Percentiles rank a stretch among this genome's conserved stretches.
Evolutionary conservation across 495 filamentous ascomycete species (phyloP).

Genomic region (Daldinia bambusicola): DNA sequence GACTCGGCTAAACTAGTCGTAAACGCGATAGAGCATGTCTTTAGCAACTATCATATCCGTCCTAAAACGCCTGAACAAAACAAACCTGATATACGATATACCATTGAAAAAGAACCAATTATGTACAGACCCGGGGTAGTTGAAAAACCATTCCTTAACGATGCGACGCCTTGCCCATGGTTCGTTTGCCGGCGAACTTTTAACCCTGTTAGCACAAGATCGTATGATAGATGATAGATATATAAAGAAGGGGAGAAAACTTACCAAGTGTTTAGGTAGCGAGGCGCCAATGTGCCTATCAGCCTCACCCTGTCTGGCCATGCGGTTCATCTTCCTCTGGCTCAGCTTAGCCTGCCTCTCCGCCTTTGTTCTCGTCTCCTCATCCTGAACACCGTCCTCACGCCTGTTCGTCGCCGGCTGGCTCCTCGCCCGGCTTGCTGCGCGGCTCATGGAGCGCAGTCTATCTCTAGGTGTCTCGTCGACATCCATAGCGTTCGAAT

Average conservation of each 20-base stretch:
- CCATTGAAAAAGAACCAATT: constrained; percentile 21
- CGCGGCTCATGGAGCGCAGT: constrained; percentile 78
- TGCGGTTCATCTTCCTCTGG: constrained; percentile 98
- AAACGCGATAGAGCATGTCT: constrained; percentile 7
- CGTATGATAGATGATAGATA: background rate
- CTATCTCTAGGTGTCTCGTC: constrained; percentile 72
- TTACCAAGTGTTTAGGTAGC: constrained; percentile 91
- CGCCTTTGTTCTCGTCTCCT: constrained; percentile 73
- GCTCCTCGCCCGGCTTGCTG: constrained; percentile 82
- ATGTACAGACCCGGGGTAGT: constrained; percentile 17
- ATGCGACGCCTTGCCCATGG: constrained; percentile 45
- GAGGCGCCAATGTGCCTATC: constrained; percentile 88
- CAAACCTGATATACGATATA: constrained; percentile 18
- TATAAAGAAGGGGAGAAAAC: constrained; percentile 42
- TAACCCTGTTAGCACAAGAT: constrained; percentile 45
- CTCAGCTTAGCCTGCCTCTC: constrained; percentile 86
- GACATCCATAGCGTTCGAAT: constrained; percentile 85
- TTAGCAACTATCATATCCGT: constrained; percentile 14
- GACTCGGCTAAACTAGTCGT: constrained; percentile 10
- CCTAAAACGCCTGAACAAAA: constrained; percentile 32
- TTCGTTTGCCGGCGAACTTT: constrained; percentile 48
- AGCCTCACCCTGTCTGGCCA: constrained; percentile 95
- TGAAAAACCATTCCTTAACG: constrained; percentile 45
- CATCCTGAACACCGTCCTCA: constrained; percentile 78
- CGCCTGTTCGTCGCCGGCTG: constrained; percentile 80